Percentiles rank a stretch among this genome's conserved stretches.
Evolutionary conservation across 2,329 filamentous ascomycete species (phyloP).

Genomic region (Aspergillus sp.): DNA sequence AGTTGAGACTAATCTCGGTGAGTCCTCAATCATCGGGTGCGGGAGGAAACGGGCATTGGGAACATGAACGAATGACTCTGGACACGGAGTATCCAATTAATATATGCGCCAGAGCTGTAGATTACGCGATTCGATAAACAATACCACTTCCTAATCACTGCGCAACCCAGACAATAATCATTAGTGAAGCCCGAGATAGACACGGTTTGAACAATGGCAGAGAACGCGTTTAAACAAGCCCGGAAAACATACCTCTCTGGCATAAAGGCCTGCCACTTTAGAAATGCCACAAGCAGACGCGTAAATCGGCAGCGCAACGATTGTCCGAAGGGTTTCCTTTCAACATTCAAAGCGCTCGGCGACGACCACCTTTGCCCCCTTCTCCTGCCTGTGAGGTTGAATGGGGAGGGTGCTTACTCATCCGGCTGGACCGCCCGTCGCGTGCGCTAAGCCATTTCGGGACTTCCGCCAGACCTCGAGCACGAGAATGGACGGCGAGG

Average conservation of each 20-base stretch:
- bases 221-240: constrained; percentile 27
- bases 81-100: constrained; percentile 13
- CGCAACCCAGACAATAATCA: constrained; percentile 16
- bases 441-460: constrained; percentile 32
- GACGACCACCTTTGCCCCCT: constrained; percentile 31
- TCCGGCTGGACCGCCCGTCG: constrained; percentile 15
- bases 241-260: constrained; percentile 16
- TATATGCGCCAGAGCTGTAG: neutral
- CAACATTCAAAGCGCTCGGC: constrained; percentile 31
- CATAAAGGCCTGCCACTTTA: constrained; percentile 8
- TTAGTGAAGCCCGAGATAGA: constrained; percentile 19
- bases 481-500: constrained; percentile 19
- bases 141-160: constrained; percentile 1
- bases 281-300: constrained; percentile 21
- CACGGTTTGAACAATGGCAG: constrained; percentile 19
- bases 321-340: constrained; percentile 23
- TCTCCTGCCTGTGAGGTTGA: constrained; percentile 37
- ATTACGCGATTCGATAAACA: neutral
- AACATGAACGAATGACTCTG: constrained; percentile 17
- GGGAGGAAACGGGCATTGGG: constrained; percentile 28
- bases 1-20: constrained; percentile 29
- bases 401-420: constrained; percentile 36
- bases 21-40: constrained; percentile 29
- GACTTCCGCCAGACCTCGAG: constrained; percentile 29
- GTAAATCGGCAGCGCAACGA: constrained; percentile 25